phyloP scores from a whole-genome alignment of 768 basidiomycete species.

The Suillus occidentalis region DNA sequence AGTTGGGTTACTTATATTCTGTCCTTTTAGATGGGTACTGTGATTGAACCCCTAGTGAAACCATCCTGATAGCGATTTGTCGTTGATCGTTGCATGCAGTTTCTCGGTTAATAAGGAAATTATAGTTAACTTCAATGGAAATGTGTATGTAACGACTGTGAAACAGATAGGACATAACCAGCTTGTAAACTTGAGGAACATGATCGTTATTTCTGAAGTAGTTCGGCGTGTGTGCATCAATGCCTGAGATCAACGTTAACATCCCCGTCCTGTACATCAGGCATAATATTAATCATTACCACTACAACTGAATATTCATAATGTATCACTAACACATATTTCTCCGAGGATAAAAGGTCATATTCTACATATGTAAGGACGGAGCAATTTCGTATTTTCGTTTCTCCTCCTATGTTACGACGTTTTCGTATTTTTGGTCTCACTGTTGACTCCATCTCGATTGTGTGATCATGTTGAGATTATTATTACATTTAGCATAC shows the following conservation, averaged over 20 bases:
- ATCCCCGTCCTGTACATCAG: too few species aligned
- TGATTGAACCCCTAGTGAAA: conserved; percentile 71
- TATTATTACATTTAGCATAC: not conserved
- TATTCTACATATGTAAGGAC: too few species aligned
- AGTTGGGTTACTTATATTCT: conserved; percentile 5
- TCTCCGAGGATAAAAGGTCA: too few species aligned
- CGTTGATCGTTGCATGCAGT: not conserved
- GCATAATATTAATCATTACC: too few species aligned
- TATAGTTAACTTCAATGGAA: not conserved
- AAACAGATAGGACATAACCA: not conserved
- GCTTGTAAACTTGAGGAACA: not conserved
- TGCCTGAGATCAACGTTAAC: not conserved
- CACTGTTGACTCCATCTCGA: too few species aligned
- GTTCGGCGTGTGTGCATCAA: not conserved
- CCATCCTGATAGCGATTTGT: conserved; percentile 27
- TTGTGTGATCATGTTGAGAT: too few species aligned
- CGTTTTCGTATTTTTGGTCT: too few species aligned
- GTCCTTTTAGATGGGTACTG: conserved; percentile 57
- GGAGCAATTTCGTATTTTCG: too few species aligned
- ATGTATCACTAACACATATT: too few species aligned
- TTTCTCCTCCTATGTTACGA: too few species aligned
- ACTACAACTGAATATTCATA: not conserved
- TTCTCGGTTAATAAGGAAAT: not conserved
- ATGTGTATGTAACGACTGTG: not conserved
- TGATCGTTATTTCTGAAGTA: not conserved